Conservation (phyloP, 192 early-diverging fungal species). For the Backusella mclennaniae region DNA sequence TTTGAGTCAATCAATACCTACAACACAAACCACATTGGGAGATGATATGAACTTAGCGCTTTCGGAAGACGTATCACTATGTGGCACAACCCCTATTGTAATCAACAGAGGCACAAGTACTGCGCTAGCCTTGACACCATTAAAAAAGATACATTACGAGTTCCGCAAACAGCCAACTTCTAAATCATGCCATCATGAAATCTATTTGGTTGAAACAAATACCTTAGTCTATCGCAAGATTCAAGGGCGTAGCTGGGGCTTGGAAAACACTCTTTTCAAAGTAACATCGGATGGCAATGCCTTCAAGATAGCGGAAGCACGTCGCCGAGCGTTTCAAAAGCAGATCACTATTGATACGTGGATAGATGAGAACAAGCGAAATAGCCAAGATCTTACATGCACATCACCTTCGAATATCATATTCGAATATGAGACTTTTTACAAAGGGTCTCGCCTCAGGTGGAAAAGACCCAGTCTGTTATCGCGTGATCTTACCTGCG, state of each 20-base stretch:
- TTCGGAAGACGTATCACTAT: background rate
- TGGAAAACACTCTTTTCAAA: constrained; percentile 28
- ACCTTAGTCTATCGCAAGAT: constrained; percentile 27
- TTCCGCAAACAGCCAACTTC: constrained; percentile 22
- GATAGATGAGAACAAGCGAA: background rate
- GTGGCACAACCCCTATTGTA: background rate
- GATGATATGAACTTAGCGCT: background rate
- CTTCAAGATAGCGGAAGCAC: constrained; percentile 25
- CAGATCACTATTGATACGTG: constrained; percentile 25
- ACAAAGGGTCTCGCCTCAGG: constrained; percentile 19
- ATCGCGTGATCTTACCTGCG: constrained; percentile 34
- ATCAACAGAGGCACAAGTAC: background rate
- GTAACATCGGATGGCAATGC: background rate
- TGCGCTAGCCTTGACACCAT: background rate
- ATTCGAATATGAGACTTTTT: constrained; percentile 29
- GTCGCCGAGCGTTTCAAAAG: constrained; percentile 35
- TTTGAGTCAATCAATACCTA: background rate
- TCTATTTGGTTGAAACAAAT: constrained; percentile 20
- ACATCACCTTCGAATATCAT: constrained; percentile 16
- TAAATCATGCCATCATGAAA: constrained; percentile 24
- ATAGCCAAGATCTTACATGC: background rate
- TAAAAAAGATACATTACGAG: constrained; percentile 8
- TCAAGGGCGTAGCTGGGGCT: constrained; percentile 34
- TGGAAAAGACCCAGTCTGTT: constrained; percentile 33
- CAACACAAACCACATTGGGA: background rate